phyloP scores from a whole-genome alignment of 1,284 basidiomycete species.

The Heterobasidion irregulare region DNA sequence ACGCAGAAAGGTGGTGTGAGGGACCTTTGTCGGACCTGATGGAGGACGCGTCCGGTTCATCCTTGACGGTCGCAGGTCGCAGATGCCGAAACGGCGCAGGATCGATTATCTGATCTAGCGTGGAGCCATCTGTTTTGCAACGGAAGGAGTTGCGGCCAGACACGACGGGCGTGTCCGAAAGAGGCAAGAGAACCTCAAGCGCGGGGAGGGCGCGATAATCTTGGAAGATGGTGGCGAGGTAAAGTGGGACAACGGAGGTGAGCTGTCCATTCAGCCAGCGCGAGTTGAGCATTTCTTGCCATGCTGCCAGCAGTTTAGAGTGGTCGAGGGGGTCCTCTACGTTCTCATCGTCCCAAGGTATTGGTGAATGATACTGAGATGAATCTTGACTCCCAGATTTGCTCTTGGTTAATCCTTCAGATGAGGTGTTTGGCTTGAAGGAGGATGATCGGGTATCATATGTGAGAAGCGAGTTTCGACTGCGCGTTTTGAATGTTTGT shows the following conservation, averaged over 20 bases:
- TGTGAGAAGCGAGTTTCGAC: not conserved
- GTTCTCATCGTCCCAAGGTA: constrained; percentile 2
- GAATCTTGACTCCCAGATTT: constrained; percentile 3
- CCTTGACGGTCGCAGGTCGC: constrained; percentile 8
- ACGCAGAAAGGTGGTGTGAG: constrained; percentile 21
- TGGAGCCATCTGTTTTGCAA: not conserved
- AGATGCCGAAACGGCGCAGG: constrained; percentile 11
- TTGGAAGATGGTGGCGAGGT: constrained; percentile 51
- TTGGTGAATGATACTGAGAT: not conserved
- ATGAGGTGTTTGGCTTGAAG: not conserved
- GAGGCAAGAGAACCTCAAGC: constrained; percentile 46
- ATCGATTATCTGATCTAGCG: constrained; percentile 7
- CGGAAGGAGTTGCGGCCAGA: not conserved
- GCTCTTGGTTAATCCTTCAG: not conserved
- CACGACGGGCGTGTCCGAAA: constrained; percentile 7
- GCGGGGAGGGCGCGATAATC: constrained; percentile 43
- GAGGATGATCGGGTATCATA: not conserved
- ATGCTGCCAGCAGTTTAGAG: constrained; percentile 47
- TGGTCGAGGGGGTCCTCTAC: constrained; percentile 49
- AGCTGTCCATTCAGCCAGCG: constrained; percentile 50
- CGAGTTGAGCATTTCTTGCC: constrained; percentile 58
- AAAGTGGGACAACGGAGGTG: constrained; percentile 58
- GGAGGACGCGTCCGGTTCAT: constrained; percentile 4
- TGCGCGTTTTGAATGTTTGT: not conserved
- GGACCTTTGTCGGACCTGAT: constrained; percentile 12